phyloP scores from a whole-genome alignment of 1,284 basidiomycete genomes.

The Marasmius sp. region DNA sequence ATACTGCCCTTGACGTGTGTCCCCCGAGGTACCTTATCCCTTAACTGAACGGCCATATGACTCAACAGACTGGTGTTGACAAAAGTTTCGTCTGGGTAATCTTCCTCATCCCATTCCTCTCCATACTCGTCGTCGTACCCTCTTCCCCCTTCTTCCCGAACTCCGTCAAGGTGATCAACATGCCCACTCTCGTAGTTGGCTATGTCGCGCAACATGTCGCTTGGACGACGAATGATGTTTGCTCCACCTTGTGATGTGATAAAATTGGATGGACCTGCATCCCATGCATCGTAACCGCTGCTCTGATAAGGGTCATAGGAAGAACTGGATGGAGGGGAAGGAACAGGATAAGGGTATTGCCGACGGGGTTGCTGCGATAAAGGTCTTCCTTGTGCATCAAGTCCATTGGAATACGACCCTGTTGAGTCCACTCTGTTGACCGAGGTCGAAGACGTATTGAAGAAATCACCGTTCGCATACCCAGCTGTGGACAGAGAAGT shows the following conservation, averaged over 20 bases:
- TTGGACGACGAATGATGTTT: conserved; percentile 28
- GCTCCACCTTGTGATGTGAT: not conserved
- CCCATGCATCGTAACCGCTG: conserved; percentile 1
- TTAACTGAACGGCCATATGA: conserved; percentile 84
- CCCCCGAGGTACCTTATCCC: conserved; percentile 83
- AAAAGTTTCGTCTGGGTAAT: conserved; percentile 50
- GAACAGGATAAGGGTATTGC: conserved; percentile 1
- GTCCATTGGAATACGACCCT: conserved; percentile 8
- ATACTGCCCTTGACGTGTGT: conserved; percentile 91
- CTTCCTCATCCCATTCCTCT: conserved; percentile 75
- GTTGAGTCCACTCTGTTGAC: conserved; percentile 8
- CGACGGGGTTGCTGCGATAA: not conserved
- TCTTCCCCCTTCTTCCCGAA: conserved; percentile 3
- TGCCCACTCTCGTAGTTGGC: conserved; percentile 28
- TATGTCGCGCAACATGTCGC: conserved; percentile 31
- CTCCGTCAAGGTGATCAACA: not conserved
- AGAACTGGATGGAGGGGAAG: not conserved
- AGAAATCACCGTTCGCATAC: not conserved
- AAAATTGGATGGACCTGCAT: conserved; percentile 22
- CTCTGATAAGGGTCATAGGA: not conserved
- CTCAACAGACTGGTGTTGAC: conserved; percentile 88
- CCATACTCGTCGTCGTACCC: conserved; percentile 53
- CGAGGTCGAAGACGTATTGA: not conserved
- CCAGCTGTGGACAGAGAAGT: no score
- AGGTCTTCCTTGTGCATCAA: conserved; percentile 11